Evolutionary conservation across 805 yeast genomes (phyloP).

Genomic region (Wickerhamomyces rabaulensis): DNA sequence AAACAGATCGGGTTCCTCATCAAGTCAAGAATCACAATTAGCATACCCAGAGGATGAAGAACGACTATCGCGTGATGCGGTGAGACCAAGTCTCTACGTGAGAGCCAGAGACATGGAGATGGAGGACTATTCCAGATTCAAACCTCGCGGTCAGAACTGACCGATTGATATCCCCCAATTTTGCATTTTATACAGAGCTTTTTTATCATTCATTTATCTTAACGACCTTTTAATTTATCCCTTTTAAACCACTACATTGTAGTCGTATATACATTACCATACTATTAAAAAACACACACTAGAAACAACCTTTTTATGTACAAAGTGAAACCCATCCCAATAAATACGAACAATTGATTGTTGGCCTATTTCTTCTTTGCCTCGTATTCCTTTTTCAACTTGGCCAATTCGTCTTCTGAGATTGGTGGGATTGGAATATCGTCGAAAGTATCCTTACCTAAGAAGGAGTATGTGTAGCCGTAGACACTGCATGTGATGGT

Average conservation of each 20-base stretch:
- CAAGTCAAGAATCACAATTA: not conserved
- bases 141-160: not conserved
- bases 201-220: not conserved
- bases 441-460: slow-evolving; percentile 74
- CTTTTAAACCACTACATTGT: too few species aligned
- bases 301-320: not conserved
- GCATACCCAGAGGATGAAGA: slow-evolving; percentile 1
- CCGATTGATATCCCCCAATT: not conserved
- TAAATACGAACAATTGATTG: not conserved
- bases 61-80: slow-evolving; percentile 3
- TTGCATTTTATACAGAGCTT: not conserved
- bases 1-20: not conserved
- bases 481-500: slow-evolving; percentile 69
- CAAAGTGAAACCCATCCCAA: not conserved
- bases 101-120: slow-evolving; percentile 21
- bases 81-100: slow-evolving; percentile 16
- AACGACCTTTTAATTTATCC: not conserved
- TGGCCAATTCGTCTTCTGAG: slow-evolving; percentile 66
- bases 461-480: slow-evolving; percentile 55
- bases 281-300: not conserved
- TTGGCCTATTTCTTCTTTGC: slow-evolving; percentile 23
- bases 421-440: slow-evolving; percentile 96
- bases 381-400: slow-evolving; percentile 70
- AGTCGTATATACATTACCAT: not conserved
- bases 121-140: slow-evolving; percentile 18